Conservation (phyloP, 768 basidiomycete genomes). For the Chlorophyllum brunneum region DNA sequence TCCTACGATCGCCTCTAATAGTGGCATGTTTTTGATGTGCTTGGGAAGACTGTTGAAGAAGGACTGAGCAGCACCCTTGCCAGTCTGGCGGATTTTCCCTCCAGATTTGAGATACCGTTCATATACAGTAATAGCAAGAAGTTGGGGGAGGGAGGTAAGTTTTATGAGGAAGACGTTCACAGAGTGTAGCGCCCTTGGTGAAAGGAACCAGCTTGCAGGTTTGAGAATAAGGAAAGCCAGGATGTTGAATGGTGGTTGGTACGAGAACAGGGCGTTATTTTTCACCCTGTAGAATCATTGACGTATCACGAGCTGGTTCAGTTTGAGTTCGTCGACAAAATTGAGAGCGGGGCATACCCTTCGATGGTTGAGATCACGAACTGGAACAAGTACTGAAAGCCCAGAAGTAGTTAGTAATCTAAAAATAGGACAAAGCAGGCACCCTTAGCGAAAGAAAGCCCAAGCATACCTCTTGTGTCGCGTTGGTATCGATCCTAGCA, state of each 20-base stretch:
- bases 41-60: conserved; percentile 66
- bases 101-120: conserved; percentile 66
- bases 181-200: conserved; percentile 77
- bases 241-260: conserved; percentile 88
- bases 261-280: conserved; percentile 86
- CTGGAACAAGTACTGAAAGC: conserved; percentile 78
- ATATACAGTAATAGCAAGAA: conserved; percentile 73
- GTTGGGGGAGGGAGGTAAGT: conserved; percentile 76
- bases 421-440: conserved; percentile 1
- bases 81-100: conserved; percentile 44
- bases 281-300: conserved; percentile 54
- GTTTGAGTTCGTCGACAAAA: background rate
- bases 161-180: conserved; percentile 85
- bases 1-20: conserved; percentile 76
- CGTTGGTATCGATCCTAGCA: conserved; percentile 69
- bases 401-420: conserved; percentile 25
- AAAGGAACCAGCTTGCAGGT: conserved; percentile 70
- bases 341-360: conserved; percentile 45
- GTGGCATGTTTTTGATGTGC: conserved; percentile 67
- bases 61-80: conserved; percentile 48
- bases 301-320: background rate
- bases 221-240: conserved; percentile 78
- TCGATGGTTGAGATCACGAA: conserved; percentile 83
- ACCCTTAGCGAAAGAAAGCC: background rate
- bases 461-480: conserved; percentile 40